Percentiles rank a stretch among this genome's conserved stretches.
These are phyloP conservation scores for Mycena indigotica DNA, from an alignment of 768 basidiomycete genomes.

Conservation along the genomic window DNA sequence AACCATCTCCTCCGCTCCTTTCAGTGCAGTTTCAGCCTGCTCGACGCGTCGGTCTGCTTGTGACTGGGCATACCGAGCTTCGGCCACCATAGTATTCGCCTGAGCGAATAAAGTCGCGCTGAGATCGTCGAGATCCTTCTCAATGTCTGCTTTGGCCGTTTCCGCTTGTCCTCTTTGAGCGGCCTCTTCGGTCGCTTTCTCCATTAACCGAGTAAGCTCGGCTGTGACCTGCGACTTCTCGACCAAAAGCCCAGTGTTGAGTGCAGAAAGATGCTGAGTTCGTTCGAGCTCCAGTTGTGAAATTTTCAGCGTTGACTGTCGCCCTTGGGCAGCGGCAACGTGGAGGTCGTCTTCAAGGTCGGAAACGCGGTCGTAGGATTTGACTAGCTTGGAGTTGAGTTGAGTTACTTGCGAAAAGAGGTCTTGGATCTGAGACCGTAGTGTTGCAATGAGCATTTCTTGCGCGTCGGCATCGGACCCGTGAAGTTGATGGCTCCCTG, in stretches of 20 bases:
- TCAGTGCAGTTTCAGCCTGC: constrained; percentile 75
- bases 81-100: constrained; percentile 98
- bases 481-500: constrained; percentile 9
- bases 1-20: constrained; percentile 85
- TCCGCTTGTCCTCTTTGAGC: constrained; percentile 90
- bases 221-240: constrained; percentile 88
- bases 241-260: constrained; percentile 90
- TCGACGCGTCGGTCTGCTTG: constrained; percentile 74
- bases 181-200: constrained; percentile 93
- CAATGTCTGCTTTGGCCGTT: constrained; percentile 76
- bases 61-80: constrained; percentile 71
- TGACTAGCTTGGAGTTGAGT: constrained; percentile 91
- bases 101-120: constrained; percentile 88
- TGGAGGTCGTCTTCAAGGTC: constrained; percentile 91
- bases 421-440: constrained; percentile 82
- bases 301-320: constrained; percentile 64
- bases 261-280: constrained; percentile 81
- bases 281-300: constrained; percentile 84
- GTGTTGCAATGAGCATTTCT: constrained; percentile 76
- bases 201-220: constrained; percentile 92
- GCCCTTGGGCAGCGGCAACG: constrained; percentile 58
- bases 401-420: constrained; percentile 87
- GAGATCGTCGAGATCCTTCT: constrained; percentile 93
- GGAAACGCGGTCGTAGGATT: constrained; percentile 88
- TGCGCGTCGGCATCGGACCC: constrained; percentile 64